Evolutionary conservation across 352 stramenopile species (phyloP).

Genomic region (Detonula confervacea): DNA sequence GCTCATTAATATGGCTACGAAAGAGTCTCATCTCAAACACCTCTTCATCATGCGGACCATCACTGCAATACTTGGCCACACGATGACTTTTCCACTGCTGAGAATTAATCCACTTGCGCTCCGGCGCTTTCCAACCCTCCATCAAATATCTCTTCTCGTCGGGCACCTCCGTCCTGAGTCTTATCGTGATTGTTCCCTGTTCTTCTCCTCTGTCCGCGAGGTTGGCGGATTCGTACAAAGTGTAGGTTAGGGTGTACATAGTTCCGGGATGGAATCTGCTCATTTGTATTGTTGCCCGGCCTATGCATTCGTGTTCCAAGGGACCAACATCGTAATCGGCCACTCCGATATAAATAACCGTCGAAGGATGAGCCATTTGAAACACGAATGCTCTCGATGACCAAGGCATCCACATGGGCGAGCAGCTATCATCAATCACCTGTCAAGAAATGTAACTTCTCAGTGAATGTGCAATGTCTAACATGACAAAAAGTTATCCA

Average conservation of each 20-base stretch:
- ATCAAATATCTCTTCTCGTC: constrained; percentile 70
- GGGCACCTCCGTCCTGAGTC: constrained; percentile 68
- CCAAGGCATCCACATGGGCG: constrained; percentile 74
- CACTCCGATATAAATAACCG: constrained; percentile 65
- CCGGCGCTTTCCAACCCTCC: constrained; percentile 42
- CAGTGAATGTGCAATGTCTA: too few species aligned
- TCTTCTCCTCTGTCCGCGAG: constrained; percentile 53
- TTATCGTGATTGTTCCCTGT: constrained; percentile 70
- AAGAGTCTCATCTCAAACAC: constrained; percentile 68
- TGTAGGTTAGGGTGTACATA: constrained; percentile 68
- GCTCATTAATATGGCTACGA: constrained; percentile 74
- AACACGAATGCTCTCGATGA: constrained; percentile 70
- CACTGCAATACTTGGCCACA: constrained; percentile 69
- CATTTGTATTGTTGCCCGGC: constrained; percentile 65
- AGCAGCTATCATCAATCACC: constrained; percentile 74
- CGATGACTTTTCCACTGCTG: constrained; percentile 68
- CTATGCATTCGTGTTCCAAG: constrained; percentile 68
- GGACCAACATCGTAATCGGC: constrained; percentile 69
- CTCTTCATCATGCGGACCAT: constrained; percentile 72
- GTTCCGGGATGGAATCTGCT: constrained; percentile 65
- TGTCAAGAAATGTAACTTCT: background rate
- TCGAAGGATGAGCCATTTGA: constrained; percentile 65
- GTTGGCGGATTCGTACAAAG: constrained; percentile 66
- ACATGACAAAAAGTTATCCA: too few species aligned
- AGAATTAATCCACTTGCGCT: constrained; percentile 70